Evolutionary conservation across 129 eudicot species (phyloP).

Genomic region (Escallonia rubra): DNA sequence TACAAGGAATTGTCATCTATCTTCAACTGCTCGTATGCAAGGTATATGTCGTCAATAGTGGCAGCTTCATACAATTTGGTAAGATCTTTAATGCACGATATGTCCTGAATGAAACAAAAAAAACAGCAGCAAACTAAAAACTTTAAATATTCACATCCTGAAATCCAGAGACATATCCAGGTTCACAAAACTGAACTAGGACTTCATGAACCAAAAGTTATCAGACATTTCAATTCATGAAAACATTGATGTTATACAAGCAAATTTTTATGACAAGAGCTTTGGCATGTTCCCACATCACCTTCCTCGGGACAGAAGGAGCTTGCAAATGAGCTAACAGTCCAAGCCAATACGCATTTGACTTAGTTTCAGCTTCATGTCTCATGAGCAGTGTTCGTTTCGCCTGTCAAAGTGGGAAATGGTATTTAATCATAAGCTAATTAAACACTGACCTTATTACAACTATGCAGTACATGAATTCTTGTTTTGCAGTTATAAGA

Average conservation of each 20-base stretch:
- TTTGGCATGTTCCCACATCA: slow-evolving; percentile 12
- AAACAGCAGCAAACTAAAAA: background rate
- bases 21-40: slow-evolving; percentile 85
- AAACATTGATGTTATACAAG: too few relatives aligned
- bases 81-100: slow-evolving; percentile 87
- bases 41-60: slow-evolving; percentile 70
- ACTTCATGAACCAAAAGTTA: too few relatives aligned
- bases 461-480: background rate
- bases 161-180: too few relatives aligned
- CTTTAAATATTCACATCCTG: too few relatives aligned
- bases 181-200: too few relatives aligned
- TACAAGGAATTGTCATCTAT: slow-evolving; percentile 78
- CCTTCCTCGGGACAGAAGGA: slow-evolving; percentile 92
- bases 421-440: background rate
- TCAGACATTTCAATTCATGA: too few relatives aligned
- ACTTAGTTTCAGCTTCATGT: slow-evolving; percentile 95
- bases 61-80: slow-evolving; percentile 79
- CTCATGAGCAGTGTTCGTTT: slow-evolving; percentile 86
- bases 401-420: slow-evolving; percentile 48
- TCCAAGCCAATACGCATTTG: slow-evolving; percentile 98
- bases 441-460: background rate
- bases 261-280: too few relatives aligned
- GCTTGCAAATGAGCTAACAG: slow-evolving; percentile 94
- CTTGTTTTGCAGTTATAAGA: background rate
- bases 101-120: slow-evolving; percentile 43